Evolutionary conservation across 352 stramenopile genomes (phyloP), one percentile per base, ranked within the genome.

Genomic region (Thalassiosira hispida): DNA sequence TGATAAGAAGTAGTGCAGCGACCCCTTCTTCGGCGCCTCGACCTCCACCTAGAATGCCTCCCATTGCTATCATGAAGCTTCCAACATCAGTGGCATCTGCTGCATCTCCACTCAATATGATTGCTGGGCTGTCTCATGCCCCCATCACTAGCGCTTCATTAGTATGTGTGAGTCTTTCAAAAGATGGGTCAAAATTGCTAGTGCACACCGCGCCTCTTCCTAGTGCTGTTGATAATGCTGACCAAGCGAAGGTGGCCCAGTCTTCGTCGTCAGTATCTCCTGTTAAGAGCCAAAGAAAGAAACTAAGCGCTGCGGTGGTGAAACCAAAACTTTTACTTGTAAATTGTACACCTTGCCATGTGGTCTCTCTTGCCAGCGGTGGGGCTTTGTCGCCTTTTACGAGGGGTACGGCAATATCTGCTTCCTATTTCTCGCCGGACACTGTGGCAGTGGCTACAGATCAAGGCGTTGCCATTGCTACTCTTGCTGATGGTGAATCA

Each of bases 41-140:
- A n/a, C 69, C 69, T 63, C 77, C 77, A n/a, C 69, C 77, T 11
- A 79, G 70, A 33, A 68, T 84, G 56, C 55, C 77, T 49, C 77
- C 77, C n/a, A 35, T 64, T 23, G 64, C 69, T 11, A 60, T 79
- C 7, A 62, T 70, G 44, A 84, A 72, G 51, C 65, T 84, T 16
- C 69, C 73, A 42, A 59, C 63, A 61, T 57, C 52, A 14, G 53
- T 64, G 23, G 35, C 64, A 51, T 75, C 29, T 23, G n/a, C 62
- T 7, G 22, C 63, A 14, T 38, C 44, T 14, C 59, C 38, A 51
- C 18, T 72, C 0, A 44, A 47, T 18, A 52, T 53, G 63, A 25
- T 84, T 16, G 68, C 68, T 22, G 77, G 77, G 35, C 52, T 84
- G 29, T 23, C 49, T 12, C 47, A 68, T 31, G 11, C 68, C n/a